A percentile compares a stretch with the other conserved stretches of the same genome.
Conservation (phyloP, 1,139 yeast genomes). For the Debaryomyces sp. region DNA sequence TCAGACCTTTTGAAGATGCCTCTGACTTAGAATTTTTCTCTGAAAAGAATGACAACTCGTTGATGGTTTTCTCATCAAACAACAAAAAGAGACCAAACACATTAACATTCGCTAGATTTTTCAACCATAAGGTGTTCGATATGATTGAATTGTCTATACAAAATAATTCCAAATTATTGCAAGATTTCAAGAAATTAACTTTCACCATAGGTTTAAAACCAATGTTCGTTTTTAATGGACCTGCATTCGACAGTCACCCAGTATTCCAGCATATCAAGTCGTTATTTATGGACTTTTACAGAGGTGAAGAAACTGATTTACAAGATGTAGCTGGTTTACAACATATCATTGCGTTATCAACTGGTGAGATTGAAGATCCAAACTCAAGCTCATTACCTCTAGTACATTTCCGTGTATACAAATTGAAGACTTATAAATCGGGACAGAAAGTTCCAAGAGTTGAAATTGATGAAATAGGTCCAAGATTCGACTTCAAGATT, state of each 20-base stretch:
- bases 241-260: conserved; percentile 88
- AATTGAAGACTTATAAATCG: conserved; percentile 75
- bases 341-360: conserved; percentile 81
- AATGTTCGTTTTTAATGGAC: conserved; percentile 90
- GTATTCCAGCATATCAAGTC: conserved; percentile 85
- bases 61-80: conserved; percentile 78
- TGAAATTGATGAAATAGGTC: conserved; percentile 94
- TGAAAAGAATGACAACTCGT: conserved; percentile 90
- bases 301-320: conserved; percentile 81
- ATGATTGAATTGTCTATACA: conserved; percentile 88
- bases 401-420: conserved; percentile 88
- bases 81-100: conserved; percentile 95
- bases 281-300: conserved; percentile 84
- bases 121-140: conserved; percentile 87
- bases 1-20: conserved; percentile 94
- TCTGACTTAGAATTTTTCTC: conserved; percentile 84
- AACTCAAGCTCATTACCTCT: conserved; percentile 58
- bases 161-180: conserved; percentile 67
- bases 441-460: conserved; percentile 93
- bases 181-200: conserved; percentile 79
- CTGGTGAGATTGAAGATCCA: conserved; percentile 77
- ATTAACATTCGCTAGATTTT: conserved; percentile 83
- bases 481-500: conserved; percentile 87
- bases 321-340: conserved; percentile 96
- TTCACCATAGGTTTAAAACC: conserved; percentile 92